Conservation (phyloP, 306 rosid species). For the Delonix regia region DNA sequence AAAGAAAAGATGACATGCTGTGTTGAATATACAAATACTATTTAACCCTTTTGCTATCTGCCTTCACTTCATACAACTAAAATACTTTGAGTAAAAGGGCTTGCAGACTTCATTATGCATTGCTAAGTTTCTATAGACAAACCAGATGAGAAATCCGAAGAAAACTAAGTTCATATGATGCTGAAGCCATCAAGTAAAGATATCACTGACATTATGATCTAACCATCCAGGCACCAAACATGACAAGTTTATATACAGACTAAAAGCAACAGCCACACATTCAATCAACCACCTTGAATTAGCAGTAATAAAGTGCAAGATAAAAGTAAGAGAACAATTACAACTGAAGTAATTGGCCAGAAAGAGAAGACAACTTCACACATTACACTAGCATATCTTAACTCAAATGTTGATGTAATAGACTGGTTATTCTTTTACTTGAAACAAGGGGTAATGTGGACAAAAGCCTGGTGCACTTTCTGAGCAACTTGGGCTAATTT, state of each 20-base stretch:
- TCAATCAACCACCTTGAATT: background rate
- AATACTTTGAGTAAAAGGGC: background rate
- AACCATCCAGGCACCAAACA: background rate
- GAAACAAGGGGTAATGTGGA: background rate
- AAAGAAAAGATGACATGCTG: background rate
- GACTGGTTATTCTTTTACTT: background rate
- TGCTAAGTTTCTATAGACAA: background rate
- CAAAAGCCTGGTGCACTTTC: background rate
- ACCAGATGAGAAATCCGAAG: background rate
- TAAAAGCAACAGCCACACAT: too few relatives aligned
- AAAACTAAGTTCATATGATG: background rate
- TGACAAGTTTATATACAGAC: background rate
- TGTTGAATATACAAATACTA: background rate
- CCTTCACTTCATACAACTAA: background rate
- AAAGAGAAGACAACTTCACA: slow-evolving; percentile 3
- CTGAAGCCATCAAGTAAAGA: background rate
- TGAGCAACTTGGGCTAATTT: background rate
- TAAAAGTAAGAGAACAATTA: background rate
- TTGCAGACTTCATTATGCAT: background rate
- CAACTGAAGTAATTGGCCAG: slow-evolving; percentile 3
- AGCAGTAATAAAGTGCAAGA: background rate
- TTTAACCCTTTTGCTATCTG: background rate
- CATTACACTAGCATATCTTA: background rate
- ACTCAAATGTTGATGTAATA: background rate
- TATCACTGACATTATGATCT: background rate